Evolutionary conservation across 805 yeast genomes (phyloP).

Genomic region (Wickerhamiella galacta): DNA sequence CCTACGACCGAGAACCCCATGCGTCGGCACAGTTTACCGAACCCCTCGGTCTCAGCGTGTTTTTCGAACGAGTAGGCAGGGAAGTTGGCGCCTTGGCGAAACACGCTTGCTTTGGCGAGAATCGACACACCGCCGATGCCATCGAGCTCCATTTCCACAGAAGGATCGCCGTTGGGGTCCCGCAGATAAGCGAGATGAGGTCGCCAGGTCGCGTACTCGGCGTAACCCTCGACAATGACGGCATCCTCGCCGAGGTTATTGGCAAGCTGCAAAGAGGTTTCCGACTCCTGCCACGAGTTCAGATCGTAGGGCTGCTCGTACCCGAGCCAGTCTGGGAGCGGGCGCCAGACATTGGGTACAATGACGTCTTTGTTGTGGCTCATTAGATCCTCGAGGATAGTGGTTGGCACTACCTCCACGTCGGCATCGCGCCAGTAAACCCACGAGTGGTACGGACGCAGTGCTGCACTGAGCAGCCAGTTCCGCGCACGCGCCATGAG

Average conservation of each 20-base stretch:
- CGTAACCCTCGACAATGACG: slow-evolving; percentile 95
- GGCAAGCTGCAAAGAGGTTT: slow-evolving; percentile 37
- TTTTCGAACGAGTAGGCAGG: slow-evolving; percentile 91
- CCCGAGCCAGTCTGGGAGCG: slow-evolving; percentile 78
- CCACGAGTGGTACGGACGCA: slow-evolving; percentile 86
- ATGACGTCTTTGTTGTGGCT: slow-evolving; percentile 79
- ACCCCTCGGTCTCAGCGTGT: slow-evolving; percentile 95
- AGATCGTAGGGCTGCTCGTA: slow-evolving; percentile 88
- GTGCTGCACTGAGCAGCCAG: slow-evolving; percentile 76
- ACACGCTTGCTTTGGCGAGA: slow-evolving; percentile 67
- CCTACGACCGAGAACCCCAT: slow-evolving; percentile 85
- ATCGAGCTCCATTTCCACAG: slow-evolving; percentile 79
- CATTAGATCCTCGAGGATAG: slow-evolving; percentile 84
- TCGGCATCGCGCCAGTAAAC: slow-evolving; percentile 98
- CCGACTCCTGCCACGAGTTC: slow-evolving; percentile 89
- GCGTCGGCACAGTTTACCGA: slow-evolving; percentile 71
- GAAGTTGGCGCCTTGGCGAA: slow-evolving; percentile 76
- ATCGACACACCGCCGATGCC: slow-evolving; percentile 97
- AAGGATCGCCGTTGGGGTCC: slow-evolving; percentile 66
- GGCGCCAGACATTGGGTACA: slow-evolving; percentile 97
- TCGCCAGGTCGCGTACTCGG: slow-evolving; percentile 94
- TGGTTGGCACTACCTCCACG: slow-evolving; percentile 76
- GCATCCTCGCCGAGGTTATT: slow-evolving; percentile 65
- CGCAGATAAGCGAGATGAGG: slow-evolving; percentile 88
- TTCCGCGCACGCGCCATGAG: slow-evolving; percentile 92